phyloP scores from a whole-genome alignment of 495 filamentous ascomycete genomes.

The Xylaria acuta region DNA sequence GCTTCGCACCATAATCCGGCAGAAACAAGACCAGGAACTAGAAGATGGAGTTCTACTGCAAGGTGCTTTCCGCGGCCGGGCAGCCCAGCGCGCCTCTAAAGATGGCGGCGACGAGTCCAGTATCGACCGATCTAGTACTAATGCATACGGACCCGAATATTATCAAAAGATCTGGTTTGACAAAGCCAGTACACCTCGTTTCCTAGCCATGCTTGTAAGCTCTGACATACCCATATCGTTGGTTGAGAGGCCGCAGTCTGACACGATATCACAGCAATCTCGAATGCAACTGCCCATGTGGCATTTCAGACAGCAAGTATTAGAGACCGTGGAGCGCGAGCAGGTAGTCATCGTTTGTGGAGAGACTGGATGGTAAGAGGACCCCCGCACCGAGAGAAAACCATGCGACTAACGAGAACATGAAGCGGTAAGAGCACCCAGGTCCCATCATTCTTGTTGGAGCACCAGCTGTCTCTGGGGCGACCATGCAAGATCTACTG shows the following conservation, averaged over 20 bases:
- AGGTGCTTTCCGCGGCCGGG: conserved; percentile 71
- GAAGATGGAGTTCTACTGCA: conserved; percentile 79
- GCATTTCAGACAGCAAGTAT: conserved; percentile 76
- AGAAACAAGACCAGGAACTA: conserved; percentile 61
- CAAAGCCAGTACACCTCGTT: conserved; percentile 67
- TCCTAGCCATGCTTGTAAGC: conserved; percentile 63
- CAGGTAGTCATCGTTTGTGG: conserved; percentile 91
- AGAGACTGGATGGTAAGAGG: conserved; percentile 79
- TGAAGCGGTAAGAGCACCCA: conserved; percentile 91
- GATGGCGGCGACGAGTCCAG: conserved; percentile 52
- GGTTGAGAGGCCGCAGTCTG: conserved; percentile 15
- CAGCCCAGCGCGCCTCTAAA: conserved; percentile 52
- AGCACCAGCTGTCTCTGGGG: conserved; percentile 81
- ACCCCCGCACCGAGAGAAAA: neutral
- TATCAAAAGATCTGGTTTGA: conserved; percentile 72
- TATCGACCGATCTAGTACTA: conserved; percentile 41
- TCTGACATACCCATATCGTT: neutral
- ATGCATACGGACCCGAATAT: conserved; percentile 39
- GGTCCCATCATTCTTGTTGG: conserved; percentile 88
- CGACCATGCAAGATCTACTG: conserved; percentile 90
- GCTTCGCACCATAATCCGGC: conserved; percentile 66
- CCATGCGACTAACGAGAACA: conserved; percentile 27
- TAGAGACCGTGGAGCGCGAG: conserved; percentile 72
- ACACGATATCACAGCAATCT: conserved; percentile 44
- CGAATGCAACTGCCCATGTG: conserved; percentile 87